A percentile compares a stretch with the other conserved stretches of the same genome.
phyloP scores from a whole-genome alignment of 192 early-diverging fungal genomes.

The Chytriomyces sp. region DNA sequence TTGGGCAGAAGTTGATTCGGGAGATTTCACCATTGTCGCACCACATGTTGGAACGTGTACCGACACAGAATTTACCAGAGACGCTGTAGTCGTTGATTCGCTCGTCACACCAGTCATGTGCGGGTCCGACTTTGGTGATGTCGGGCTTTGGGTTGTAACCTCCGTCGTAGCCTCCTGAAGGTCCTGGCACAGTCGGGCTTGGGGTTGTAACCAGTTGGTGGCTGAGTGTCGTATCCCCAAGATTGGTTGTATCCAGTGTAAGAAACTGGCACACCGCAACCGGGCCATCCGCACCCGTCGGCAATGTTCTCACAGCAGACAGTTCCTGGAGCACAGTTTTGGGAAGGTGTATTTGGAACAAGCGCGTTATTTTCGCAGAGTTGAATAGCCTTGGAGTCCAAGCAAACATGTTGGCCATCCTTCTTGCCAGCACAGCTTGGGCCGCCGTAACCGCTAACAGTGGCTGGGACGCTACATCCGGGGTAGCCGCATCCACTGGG shows the following conservation, averaged over 20 bases:
- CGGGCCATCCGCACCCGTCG: conserved; percentile 9
- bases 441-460: neutral
- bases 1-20: neutral
- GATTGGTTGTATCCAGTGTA: conserved; percentile 8
- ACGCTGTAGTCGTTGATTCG: neutral
- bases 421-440: conserved; percentile 9
- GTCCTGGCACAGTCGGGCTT: conserved; percentile 22
- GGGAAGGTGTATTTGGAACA: neutral
- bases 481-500: neutral
- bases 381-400: conserved; percentile 4
- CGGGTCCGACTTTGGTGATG: neutral
- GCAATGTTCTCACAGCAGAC: conserved; percentile 28
- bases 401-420: neutral
- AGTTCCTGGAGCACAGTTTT: conserved; percentile 1
- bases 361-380: conserved; percentile 10
- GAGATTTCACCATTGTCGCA: conserved; percentile 25
- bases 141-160: neutral
- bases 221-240: neutral
- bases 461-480: neutral
- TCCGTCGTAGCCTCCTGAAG: conserved; percentile 25
- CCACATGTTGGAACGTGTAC: neutral
- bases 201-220: neutral
- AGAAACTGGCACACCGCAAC: conserved; percentile 8
- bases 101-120: neutral
- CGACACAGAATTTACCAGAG: conserved; percentile 4